Evolutionary conservation across 768 basidiomycete genomes (phyloP).

Genomic region (Suillus plorans): DNA sequence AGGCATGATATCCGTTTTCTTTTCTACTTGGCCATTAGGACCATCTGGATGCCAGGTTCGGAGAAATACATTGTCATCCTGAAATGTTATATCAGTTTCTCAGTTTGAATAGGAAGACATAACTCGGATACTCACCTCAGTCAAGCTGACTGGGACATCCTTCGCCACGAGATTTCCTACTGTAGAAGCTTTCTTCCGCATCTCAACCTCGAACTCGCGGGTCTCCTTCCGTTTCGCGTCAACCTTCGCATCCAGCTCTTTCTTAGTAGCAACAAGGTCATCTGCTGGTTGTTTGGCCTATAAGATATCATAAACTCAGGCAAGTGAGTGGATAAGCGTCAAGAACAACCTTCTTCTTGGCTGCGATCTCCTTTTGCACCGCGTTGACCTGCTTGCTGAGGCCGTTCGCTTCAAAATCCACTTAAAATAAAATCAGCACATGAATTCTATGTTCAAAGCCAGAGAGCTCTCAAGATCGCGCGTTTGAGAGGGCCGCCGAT

Average conservation of each 20-base stretch:
- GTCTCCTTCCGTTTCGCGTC: constrained; percentile 74
- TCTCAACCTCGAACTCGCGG: constrained; percentile 70
- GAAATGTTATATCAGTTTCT: constrained; percentile 3
- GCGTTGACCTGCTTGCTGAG: constrained; percentile 83
- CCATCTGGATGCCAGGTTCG: constrained; percentile 87
- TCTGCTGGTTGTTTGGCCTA: constrained; percentile 92
- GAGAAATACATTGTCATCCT: constrained; percentile 90
- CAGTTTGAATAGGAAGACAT: background rate
- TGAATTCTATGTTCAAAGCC: background rate
- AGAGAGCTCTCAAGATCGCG: background rate
- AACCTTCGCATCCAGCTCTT: constrained; percentile 78
- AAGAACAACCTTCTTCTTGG: constrained; percentile 83
- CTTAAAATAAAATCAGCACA: constrained; percentile 39
- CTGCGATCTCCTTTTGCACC: constrained; percentile 91
- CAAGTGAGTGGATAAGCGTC: background rate
- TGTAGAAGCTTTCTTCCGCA: constrained; percentile 77
- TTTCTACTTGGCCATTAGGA: constrained; percentile 67
- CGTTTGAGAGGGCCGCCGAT: constrained; percentile 6
- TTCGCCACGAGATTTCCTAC: constrained; percentile 95
- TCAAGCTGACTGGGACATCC: constrained; percentile 78
- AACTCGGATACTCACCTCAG: constrained; percentile 62
- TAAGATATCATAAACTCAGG: background rate
- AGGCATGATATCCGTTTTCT: constrained; percentile 79
- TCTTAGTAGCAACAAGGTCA: constrained; percentile 83
- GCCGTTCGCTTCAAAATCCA: constrained; percentile 82